Evolutionary conservation across 352 stramenopile species (phyloP).

Genomic region (Blastocystis sp.): DNA sequence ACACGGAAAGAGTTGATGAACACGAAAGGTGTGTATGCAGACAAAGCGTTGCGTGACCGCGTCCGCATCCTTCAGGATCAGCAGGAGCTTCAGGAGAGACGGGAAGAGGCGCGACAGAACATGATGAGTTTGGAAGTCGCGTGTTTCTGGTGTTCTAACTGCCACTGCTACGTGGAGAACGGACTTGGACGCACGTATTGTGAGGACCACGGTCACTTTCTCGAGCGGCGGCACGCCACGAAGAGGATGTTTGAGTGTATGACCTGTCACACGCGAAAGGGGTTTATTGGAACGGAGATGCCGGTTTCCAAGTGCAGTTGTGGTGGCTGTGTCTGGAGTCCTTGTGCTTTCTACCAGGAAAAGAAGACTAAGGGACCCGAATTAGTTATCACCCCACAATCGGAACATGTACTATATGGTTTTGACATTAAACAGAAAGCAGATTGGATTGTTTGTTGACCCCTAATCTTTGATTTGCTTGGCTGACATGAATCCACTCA

Average conservation of each 20-base stretch:
- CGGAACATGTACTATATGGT: neutral
- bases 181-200: neutral
- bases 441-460: neutral
- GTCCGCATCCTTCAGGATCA: neutral
- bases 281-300: constrained; percentile 5
- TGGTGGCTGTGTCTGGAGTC: neutral
- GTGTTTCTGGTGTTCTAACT: constrained; percentile 32
- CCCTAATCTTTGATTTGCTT: neutral
- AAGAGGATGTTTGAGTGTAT: constrained; percentile 52
- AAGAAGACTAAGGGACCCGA: neutral
- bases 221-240: neutral
- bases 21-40: neutral
- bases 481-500: neutral
- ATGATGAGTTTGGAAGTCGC: constrained; percentile 24
- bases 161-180: neutral
- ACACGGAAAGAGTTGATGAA: neutral
- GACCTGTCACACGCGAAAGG: neutral
- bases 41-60: neutral
- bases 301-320: neutral
- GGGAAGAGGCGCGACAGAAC: constrained; percentile 9
- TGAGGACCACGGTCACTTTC: neutral
- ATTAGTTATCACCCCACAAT: neutral
- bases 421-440: neutral
- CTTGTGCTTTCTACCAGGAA: constrained; percentile 29
- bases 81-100: neutral